phyloP scores from a whole-genome alignment of 1,139 yeast species.

The Saccharomycopsis crataegensis region DNA sequence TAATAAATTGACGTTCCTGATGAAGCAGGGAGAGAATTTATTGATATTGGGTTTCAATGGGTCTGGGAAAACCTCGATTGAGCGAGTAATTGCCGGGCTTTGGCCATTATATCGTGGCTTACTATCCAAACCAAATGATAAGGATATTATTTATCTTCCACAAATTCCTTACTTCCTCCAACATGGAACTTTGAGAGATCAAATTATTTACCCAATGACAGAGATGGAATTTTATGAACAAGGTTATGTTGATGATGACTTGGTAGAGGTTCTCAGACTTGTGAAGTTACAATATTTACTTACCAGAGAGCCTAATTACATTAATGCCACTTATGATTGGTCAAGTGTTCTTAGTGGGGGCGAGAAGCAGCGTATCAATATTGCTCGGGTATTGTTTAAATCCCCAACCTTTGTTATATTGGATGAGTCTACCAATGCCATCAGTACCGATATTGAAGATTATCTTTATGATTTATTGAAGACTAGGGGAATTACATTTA shows the following conservation, averaged over 20 bases:
- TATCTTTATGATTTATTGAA: constrained; percentile 73
- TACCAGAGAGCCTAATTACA: constrained; percentile 32
- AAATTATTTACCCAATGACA: constrained; percentile 77
- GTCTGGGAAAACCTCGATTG: constrained; percentile 82
- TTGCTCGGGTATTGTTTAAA: constrained; percentile 81
- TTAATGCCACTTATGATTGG: constrained; percentile 62
- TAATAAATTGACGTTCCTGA: constrained; percentile 53
- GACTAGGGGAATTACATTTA: constrained; percentile 62
- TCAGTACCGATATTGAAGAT: constrained; percentile 87
- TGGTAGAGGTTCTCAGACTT: constrained; percentile 60
- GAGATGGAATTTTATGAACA: constrained; percentile 69
- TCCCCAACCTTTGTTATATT: constrained; percentile 75
- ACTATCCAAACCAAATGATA: constrained; percentile 69
- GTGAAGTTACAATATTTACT: constrained; percentile 78
- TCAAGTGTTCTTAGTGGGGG: constrained; percentile 91
- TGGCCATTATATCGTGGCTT: constrained; percentile 89
- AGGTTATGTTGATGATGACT: constrained; percentile 65
- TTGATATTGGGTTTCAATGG: constrained; percentile 85
- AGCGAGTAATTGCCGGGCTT: constrained; percentile 76
- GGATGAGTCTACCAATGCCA: constrained; percentile 93
- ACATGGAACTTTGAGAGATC: constrained; percentile 79
- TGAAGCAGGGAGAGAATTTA: constrained; percentile 62
- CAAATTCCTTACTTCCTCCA: constrained; percentile 73
- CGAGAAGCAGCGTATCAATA: constrained; percentile 85
- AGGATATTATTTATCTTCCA: constrained; percentile 69